A percentile compares a stretch with the other conserved stretches of the same genome.
phyloP scores from a whole-genome alignment of 2,329 filamentous ascomycete genomes.

The Calonectria pseudoturangicola region DNA sequence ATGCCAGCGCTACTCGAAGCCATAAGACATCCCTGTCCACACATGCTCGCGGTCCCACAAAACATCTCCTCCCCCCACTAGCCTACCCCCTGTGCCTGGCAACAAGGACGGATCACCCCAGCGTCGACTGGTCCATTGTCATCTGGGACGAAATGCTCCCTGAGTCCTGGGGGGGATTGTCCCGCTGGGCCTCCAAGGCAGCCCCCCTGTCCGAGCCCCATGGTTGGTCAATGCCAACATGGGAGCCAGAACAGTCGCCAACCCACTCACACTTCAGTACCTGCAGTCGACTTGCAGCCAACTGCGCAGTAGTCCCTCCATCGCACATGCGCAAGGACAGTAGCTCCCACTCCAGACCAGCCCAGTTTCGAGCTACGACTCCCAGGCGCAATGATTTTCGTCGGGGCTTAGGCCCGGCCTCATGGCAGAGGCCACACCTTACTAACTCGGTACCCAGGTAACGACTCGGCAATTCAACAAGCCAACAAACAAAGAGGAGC shows the following conservation, averaged over 20 bases:
- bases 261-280: slow-evolving; percentile 31
- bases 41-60: slow-evolving; percentile 21
- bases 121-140: slow-evolving; percentile 30
- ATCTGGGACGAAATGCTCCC: slow-evolving; percentile 37
- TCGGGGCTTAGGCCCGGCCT: slow-evolving; percentile 17
- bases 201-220: slow-evolving; percentile 29
- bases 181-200: slow-evolving; percentile 22
- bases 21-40: slow-evolving; percentile 27
- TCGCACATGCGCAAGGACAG: slow-evolving; percentile 6
- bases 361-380: slow-evolving; percentile 21
- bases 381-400: slow-evolving; percentile 11
- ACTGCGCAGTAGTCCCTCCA: slow-evolving; percentile 12
- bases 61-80: slow-evolving; percentile 29
- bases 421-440: slow-evolving; percentile 18
- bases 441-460: slow-evolving; percentile 19
- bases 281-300: slow-evolving; percentile 21
- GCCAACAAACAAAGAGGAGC: slow-evolving; percentile 7
- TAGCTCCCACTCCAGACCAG: slow-evolving; percentile 17
- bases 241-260: slow-evolving; percentile 20
- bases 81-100: slow-evolving; percentile 38
- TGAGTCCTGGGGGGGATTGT: slow-evolving; percentile 23
- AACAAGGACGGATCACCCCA: slow-evolving; percentile 25
- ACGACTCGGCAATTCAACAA: not conserved
- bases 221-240: slow-evolving; percentile 35
- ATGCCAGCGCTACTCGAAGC: slow-evolving; percentile 34